Evolutionary conservation across 2,329 filamentous ascomycete species (phyloP).

Genomic region (Microcyclospora tardicrescens): DNA sequence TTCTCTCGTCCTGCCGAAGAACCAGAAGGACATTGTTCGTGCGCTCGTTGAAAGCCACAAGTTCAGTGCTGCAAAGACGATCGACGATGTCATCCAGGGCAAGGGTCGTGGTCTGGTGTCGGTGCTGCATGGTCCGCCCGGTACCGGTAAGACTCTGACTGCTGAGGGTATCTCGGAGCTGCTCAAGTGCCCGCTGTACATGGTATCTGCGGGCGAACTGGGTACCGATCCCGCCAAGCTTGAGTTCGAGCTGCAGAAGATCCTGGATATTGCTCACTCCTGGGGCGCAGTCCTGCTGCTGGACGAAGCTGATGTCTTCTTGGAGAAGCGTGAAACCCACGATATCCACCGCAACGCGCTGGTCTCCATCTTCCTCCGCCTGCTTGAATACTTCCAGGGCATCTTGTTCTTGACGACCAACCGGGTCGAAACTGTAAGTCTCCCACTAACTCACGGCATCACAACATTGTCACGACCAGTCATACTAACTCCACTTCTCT

Average conservation of each 20-base stretch:
- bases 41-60: constrained; percentile 76
- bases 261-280: constrained; percentile 70
- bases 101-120: constrained; percentile 77
- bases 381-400: constrained; percentile 84
- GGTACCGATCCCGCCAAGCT: constrained; percentile 63
- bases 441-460: not conserved
- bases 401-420: constrained; percentile 86
- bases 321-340: constrained; percentile 70
- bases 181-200: constrained; percentile 69
- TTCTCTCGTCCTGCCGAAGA: constrained; percentile 57
- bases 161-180: constrained; percentile 77
- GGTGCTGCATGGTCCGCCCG: constrained; percentile 73
- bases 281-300: constrained; percentile 79
- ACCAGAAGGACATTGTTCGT: constrained; percentile 54
- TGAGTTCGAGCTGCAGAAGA: constrained; percentile 66
- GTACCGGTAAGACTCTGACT: constrained; percentile 79
- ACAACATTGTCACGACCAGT: no score
- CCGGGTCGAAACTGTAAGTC: constrained; percentile 53
- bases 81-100: constrained; percentile 59
- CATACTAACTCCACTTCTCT: no score
- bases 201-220: constrained; percentile 69
- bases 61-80: constrained; percentile 65
- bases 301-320: constrained; percentile 74
- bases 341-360: constrained; percentile 77
- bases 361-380: constrained; percentile 73